Conservation (phyloP, 2,329 filamentous ascomycete species). For the Coleophoma eucalyptorum region DNA sequence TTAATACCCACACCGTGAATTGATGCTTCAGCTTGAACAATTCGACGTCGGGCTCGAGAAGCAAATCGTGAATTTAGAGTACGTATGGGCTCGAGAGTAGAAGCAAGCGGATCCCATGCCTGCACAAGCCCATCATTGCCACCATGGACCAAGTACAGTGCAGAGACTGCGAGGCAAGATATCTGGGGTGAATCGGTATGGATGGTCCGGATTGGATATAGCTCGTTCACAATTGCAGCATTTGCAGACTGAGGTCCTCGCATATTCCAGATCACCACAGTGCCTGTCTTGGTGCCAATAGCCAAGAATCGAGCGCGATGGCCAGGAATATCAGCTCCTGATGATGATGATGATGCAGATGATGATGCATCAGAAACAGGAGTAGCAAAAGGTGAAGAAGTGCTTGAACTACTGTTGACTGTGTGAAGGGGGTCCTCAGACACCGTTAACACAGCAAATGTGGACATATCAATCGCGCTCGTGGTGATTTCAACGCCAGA, state of each 20-base stretch:
- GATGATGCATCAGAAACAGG: constrained; percentile 14
- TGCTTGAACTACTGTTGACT: constrained; percentile 42
- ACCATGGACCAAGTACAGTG: constrained; percentile 86
- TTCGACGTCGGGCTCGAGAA: constrained; percentile 74
- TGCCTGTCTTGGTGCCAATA: constrained; percentile 73
- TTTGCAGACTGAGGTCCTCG: constrained; percentile 59
- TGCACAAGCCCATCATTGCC: constrained; percentile 94
- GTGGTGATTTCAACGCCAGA: constrained; percentile 62
- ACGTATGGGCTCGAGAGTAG: constrained; percentile 70
- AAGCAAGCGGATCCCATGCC: constrained; percentile 93
- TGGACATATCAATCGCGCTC: constrained; percentile 70
- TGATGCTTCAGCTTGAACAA: constrained; percentile 62
- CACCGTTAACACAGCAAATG: constrained; percentile 64
- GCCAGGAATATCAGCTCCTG: constrained; percentile 64
- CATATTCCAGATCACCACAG: constrained; percentile 81
- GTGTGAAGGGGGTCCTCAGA: constrained; percentile 74
- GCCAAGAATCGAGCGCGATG: constrained; percentile 78
- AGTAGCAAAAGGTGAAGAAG: constrained; percentile 20
- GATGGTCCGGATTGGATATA: constrained; percentile 75
- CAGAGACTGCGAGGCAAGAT: constrained; percentile 76
- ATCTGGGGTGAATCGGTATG: constrained; percentile 89
- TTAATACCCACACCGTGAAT: constrained; percentile 67
- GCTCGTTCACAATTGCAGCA: constrained; percentile 48
- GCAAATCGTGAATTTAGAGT: constrained; percentile 85
- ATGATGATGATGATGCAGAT: constrained; percentile 9